These are phyloP conservation scores for Alternaria hordeiaustralica DNA, from an alignment of 2,329 filamentous ascomycete genomes.

Conservation along the genomic window DNA sequence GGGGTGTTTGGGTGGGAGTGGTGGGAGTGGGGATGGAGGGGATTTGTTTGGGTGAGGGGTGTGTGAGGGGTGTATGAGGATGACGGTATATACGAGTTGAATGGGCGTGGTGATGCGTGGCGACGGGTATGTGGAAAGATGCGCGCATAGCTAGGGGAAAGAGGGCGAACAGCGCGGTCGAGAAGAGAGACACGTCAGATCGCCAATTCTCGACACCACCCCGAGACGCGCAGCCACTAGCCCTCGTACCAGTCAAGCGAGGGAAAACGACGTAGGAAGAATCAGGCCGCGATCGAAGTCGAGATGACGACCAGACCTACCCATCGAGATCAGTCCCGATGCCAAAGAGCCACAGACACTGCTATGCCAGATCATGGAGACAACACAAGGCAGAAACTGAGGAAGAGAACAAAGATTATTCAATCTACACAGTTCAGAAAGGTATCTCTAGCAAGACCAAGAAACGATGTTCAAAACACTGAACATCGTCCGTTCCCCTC, in stretches of 20 bases:
- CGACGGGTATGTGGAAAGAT: background rate
- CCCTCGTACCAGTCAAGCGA: background rate
- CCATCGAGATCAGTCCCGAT: background rate
- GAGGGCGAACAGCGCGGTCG: background rate
- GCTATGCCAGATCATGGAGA: background rate
- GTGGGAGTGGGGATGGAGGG: background rate
- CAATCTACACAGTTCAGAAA: constrained; percentile 12
- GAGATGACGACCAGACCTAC: background rate
- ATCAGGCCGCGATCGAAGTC: background rate
- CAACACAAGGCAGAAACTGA: rapidly evolving
- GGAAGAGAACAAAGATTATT: constrained; percentile 1
- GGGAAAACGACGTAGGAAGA: background rate
- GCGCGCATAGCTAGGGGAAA: background rate
- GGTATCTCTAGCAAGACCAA: constrained; percentile 1
- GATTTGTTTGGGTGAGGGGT: background rate
- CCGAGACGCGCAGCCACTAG: background rate
- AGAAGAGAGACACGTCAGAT: background rate
- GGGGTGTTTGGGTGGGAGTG: constrained; percentile 4
- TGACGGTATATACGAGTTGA: background rate
- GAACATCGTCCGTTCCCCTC: background rate
- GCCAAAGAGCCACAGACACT: background rate
- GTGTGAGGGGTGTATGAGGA: background rate
- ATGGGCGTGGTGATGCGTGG: background rate
- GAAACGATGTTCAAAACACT: background rate
- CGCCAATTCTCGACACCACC: background rate